Conservation (phyloP, 2,329 filamentous ascomycete species). For the Claviceps sp. region DNA sequence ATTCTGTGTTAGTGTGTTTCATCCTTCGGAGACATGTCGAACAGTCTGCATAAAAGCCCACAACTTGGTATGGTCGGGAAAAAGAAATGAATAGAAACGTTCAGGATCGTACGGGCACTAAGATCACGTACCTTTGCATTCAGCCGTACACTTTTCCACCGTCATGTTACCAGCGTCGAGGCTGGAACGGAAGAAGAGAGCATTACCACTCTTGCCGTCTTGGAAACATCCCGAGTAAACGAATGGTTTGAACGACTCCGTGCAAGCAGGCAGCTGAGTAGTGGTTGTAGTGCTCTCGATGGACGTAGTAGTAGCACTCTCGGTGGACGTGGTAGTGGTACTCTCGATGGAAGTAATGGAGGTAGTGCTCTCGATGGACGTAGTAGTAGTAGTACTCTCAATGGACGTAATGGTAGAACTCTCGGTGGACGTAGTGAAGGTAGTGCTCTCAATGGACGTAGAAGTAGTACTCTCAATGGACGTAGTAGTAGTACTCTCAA, state of each 20-base stretch:
- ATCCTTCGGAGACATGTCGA: background rate
- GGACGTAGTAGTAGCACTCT: too few species aligned
- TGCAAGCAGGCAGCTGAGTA: slow-evolving; percentile 28
- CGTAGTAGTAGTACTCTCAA: too few species aligned
- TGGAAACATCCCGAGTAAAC: slow-evolving; percentile 33
- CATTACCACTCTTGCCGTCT: slow-evolving; percentile 21
- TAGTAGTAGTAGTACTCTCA: too few species aligned
- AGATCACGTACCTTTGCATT: slow-evolving; percentile 30
- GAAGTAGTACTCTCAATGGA: too few species aligned
- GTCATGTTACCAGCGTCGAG: slow-evolving; percentile 28
- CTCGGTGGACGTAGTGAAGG: too few species aligned
- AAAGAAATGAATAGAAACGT: background rate
- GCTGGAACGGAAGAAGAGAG: slow-evolving; percentile 29
- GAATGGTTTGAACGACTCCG: slow-evolving; percentile 31
- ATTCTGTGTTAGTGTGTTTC: background rate
- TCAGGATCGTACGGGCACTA: background rate
- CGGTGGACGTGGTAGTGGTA: too few species aligned
- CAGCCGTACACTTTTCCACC: slow-evolving; percentile 31
- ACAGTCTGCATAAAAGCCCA: background rate
- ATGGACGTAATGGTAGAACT: too few species aligned
- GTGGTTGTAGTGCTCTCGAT: too few species aligned
- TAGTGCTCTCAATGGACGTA: too few species aligned
- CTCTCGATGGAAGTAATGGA: too few species aligned
- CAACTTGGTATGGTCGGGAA: too few species aligned
- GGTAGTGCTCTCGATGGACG: too few species aligned